Conservation (phyloP, 805 yeast genomes). For the Hanseniaspora mollemarum region DNA sequence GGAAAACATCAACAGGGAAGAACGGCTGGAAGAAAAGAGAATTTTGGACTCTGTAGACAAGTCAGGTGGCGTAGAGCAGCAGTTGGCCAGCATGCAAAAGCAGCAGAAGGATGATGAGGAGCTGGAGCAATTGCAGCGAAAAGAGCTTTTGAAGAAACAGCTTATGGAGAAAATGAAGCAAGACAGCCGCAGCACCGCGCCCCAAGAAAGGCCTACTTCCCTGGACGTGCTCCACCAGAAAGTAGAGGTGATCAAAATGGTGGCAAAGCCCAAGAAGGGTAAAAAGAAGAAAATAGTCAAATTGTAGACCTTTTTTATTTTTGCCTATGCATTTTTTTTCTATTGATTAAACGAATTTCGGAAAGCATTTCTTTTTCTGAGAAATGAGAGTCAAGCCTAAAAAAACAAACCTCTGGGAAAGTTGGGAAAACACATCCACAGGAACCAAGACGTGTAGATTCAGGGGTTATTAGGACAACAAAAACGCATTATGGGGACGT, state of each 20-base stretch:
- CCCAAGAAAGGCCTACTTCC: too few relatives aligned
- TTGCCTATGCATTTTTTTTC: too few relatives aligned
- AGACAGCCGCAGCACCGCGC: background rate
- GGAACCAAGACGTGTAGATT: too few relatives aligned
- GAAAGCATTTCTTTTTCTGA: too few relatives aligned
- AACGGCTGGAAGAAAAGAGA: constrained; percentile 2
- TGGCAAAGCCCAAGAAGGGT: background rate
- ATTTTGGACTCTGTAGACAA: background rate
- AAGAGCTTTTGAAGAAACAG: background rate
- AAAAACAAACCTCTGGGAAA: too few relatives aligned
- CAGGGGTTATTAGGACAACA: too few relatives aligned
- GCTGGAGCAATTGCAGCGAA: constrained; percentile 1
- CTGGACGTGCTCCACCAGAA: too few relatives aligned
- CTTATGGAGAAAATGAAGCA: background rate
- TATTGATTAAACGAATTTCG: too few relatives aligned
- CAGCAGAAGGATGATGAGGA: constrained; percentile 13
- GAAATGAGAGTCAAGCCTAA: too few relatives aligned
- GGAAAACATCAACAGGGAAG: constrained; percentile 4
- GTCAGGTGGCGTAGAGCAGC: constrained; percentile 1
- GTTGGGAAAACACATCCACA: too few relatives aligned
- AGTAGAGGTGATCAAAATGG: background rate
- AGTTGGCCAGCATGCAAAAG: background rate
- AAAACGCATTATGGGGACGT: constrained; percentile 55
- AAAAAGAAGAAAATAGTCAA: constrained; percentile 6
- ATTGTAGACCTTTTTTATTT: background rate